phyloP scores from a whole-genome alignment of 106 monocot species.

The Dioscorea alata region DNA sequence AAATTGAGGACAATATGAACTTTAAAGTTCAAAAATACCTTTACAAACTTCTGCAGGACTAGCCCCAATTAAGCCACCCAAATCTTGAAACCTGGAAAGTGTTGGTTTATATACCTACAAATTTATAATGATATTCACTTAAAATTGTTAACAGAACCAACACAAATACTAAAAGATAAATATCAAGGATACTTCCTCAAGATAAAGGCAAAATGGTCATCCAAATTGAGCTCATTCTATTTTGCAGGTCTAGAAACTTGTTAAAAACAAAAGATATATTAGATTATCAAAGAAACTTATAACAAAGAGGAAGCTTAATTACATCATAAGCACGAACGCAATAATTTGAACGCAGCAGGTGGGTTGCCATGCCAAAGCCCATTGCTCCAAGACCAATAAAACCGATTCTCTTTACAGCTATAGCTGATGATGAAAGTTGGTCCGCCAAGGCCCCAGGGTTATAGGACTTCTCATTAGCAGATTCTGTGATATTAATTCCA shows the following conservation, averaged over 20 bases:
- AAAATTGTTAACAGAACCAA: too few relatives aligned
- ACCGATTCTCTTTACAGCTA: slow-evolving; percentile 55
- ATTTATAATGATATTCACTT: neutral
- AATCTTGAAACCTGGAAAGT: slow-evolving; percentile 65
- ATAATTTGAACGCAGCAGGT: slow-evolving; percentile 70
- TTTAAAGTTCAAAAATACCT: slow-evolving; percentile 32
- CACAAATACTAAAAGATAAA: too few relatives aligned
- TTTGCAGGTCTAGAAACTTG: too few relatives aligned
- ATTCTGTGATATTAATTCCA: slow-evolving; percentile 65
- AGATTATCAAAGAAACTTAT: too few relatives aligned
- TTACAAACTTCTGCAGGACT: slow-evolving; percentile 60
- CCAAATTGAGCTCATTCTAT: too few relatives aligned
- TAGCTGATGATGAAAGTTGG: slow-evolving; percentile 35
- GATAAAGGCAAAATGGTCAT: too few relatives aligned
- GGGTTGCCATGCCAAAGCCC: slow-evolving; percentile 97
- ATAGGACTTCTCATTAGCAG: slow-evolving; percentile 40
- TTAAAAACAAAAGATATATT: too few relatives aligned
- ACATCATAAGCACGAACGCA: slow-evolving; percentile 83
- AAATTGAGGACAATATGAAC: too few relatives aligned
- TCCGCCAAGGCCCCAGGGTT: slow-evolving; percentile 45
- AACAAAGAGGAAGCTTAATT: neutral
- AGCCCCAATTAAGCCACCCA: slow-evolving; percentile 51
- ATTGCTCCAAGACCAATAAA: slow-evolving; percentile 99
- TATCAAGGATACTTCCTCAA: too few relatives aligned
- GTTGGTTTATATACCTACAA: slow-evolving; percentile 81